Base-by-base conservation (phyloP, 202 grass and related monocot species). In the Schoenoplectus triqueter region DNA sequence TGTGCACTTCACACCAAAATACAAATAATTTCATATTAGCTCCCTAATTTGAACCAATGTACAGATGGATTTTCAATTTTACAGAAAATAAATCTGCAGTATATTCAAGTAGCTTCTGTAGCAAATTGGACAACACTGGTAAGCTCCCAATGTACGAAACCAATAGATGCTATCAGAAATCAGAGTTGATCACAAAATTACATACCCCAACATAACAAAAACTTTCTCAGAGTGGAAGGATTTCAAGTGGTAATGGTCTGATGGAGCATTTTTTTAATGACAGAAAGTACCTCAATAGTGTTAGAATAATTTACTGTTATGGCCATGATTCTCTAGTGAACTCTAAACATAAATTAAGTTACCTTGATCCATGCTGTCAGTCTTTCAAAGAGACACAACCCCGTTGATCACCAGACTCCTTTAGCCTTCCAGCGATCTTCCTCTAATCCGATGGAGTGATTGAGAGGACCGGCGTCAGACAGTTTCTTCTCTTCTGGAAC, bases 121-220 rank as follows among this genome's bases (percentile, higher is more conserved):
- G 5, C 18, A n/a, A 62, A 62, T 62, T 62, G 18, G 63, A 21
- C 62, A 19, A 69, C 66, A 69, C 13, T 0, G 41, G 9, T 15
- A n/a, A 45, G 66, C 40, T 45, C 66, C 44, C 39, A 45, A 5
- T 31, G 31, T 31, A 31, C 40, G 7, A 5, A 69, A 69, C 39
- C 10, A n/a, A 44, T 45, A 45, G 1, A 73, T 50, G 46, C 10
- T 10, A 50, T 49, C 69, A 20, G 45, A 73, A 73, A 15, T 73
- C 45, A 20, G 40, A 73, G 45, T 10, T 49, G 46, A 78, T 59
- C 51, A 57, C 51, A 78, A 78, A 52, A 4, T 73, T 73, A 73
- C 18, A 56, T 76, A 76, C 48, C 55, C 15, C 2, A 39, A 52
- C 8, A 21, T 11, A 57, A 15, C 7, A 2, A 11, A 59, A 77